These are phyloP conservation scores for Debaryomyces hansenii DNA, from an alignment of 805 yeast genomes.

Conservation along the genomic window DNA sequence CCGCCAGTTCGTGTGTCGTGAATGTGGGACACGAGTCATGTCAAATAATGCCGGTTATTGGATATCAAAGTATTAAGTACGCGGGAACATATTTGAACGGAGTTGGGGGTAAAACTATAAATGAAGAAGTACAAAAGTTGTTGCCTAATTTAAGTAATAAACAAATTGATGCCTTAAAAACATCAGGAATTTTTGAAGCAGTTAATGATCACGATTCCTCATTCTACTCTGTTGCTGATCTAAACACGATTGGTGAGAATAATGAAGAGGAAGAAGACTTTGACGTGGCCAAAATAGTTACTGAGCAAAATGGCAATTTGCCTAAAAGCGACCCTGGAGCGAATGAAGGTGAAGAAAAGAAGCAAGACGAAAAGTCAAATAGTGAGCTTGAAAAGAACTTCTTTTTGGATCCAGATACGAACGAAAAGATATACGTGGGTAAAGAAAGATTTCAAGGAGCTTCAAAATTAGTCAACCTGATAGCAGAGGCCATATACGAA, in stretches of 20 bases:
- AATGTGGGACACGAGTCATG: constrained; percentile 78
- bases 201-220: constrained; percentile 67
- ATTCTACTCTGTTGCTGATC: constrained; percentile 59
- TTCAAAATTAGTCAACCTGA: constrained; percentile 52
- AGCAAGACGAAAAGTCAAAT: constrained; percentile 48
- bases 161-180: constrained; percentile 76
- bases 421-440: constrained; percentile 68
- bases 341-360: constrained; percentile 27
- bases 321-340: constrained; percentile 45
- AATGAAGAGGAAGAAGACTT: constrained; percentile 68
- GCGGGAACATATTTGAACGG: constrained; percentile 47
- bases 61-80: constrained; percentile 60
- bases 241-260: constrained; percentile 25
- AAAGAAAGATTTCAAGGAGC: constrained; percentile 87
- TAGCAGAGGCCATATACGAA: constrained; percentile 55
- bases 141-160: constrained; percentile 56
- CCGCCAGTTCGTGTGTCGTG: constrained; percentile 68
- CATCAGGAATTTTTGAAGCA: constrained; percentile 75
- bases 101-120: constrained; percentile 70
- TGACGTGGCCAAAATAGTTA: constrained; percentile 87
- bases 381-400: constrained; percentile 70
- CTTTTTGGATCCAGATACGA: constrained; percentile 59
- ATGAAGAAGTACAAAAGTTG: constrained; percentile 47
- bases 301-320: constrained; percentile 60
- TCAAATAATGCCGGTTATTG: constrained; percentile 79